These are phyloP conservation scores for Orobanche coerulescens DNA, from an alignment of 257 asterid species.

Conservation along the genomic window DNA sequence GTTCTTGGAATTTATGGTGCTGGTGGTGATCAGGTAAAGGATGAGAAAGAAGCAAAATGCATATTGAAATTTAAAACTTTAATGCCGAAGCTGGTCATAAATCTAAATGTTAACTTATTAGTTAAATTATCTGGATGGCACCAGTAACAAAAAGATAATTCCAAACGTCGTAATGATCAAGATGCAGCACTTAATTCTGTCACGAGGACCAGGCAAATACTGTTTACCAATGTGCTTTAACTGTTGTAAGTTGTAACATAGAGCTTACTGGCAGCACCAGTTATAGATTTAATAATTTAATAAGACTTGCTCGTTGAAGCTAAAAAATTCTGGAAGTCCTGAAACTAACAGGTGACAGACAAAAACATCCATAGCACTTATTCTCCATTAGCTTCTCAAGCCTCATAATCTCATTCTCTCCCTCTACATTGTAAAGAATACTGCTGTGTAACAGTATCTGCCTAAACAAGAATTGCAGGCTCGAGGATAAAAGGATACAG, in stretches of 20 bases:
- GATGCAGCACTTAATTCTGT: background rate
- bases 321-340: background rate
- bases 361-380: background rate
- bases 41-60: background rate
- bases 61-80: background rate
- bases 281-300: background rate
- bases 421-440: background rate
- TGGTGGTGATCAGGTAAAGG: background rate
- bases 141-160: background rate
- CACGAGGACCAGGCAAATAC: slow-evolving; percentile 3
- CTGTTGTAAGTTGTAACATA: background rate
- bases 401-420: background rate
- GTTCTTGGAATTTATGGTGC: background rate
- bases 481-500: background rate
- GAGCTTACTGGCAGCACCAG: background rate
- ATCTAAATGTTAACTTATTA: background rate
- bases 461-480: background rate
- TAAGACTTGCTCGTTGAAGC: background rate
- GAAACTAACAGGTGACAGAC: background rate
- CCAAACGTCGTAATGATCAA: background rate
- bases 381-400: slow-evolving; percentile 6
- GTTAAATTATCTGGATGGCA: background rate
- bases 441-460: background rate
- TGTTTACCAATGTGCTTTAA: background rate
- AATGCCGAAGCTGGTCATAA: background rate